Evolutionary conservation across 345 rosid genomes (phyloP).

Genomic region (Reutealis trisperma): DNA sequence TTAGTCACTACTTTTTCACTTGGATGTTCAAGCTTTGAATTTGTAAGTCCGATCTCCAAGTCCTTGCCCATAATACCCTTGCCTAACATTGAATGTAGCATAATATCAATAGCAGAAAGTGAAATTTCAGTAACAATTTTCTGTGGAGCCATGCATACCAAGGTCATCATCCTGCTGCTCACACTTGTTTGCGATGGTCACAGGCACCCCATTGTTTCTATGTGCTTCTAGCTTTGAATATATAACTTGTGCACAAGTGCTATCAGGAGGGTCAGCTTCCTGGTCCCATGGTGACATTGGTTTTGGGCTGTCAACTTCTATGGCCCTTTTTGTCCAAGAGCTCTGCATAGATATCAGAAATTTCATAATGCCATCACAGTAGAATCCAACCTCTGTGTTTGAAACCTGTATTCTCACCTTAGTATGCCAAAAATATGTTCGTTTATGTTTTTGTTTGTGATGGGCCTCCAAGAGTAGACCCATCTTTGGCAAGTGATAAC

Average conservation of each 20-base stretch:
- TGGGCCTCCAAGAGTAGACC: too few relatives aligned
- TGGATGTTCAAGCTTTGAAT: conserved; percentile 27
- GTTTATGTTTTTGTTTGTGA: too few relatives aligned
- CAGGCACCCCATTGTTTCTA: conserved; percentile 41
- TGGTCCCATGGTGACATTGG: conserved; percentile 31
- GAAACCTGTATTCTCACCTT: not conserved
- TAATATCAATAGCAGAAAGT: not conserved
- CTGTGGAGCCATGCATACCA: conserved; percentile 26
- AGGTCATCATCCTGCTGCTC: conserved; percentile 31
- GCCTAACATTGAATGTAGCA: conserved; percentile 26
- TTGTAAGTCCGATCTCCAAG: conserved; percentile 38
- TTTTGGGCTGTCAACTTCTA: conserved; percentile 44
- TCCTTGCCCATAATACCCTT: conserved; percentile 36
- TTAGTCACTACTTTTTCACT: conserved; percentile 16
- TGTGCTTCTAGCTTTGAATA: conserved; percentile 35
- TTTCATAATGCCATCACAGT: not conserved
- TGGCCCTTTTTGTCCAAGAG: conserved; percentile 46
- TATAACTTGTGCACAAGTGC: conserved; percentile 42
- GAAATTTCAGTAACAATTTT: not conserved
- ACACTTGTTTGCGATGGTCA: conserved; percentile 23
- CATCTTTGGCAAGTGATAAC: too few relatives aligned
- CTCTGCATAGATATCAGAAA: conserved; percentile 34
- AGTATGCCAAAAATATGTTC: not conserved
- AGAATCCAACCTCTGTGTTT: not conserved
- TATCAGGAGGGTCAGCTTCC: conserved; percentile 37